Conservation (phyloP, 1,139 yeast species). For the Candida buenavistaensis region DNA sequence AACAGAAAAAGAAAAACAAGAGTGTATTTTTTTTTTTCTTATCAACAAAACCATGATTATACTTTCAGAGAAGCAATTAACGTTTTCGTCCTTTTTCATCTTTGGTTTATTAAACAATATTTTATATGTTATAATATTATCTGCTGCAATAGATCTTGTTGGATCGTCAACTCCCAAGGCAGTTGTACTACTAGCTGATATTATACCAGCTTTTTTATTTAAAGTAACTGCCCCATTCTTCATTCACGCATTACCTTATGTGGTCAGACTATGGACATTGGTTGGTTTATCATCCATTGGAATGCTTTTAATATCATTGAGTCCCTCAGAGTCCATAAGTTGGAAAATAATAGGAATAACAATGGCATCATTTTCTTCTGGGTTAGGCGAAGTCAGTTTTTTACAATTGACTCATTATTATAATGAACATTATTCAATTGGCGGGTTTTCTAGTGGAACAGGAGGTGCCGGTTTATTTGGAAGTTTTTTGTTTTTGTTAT, state of each 20-base stretch:
- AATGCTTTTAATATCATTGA: constrained; percentile 67
- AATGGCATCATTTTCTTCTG: constrained; percentile 82
- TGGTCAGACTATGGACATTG: constrained; percentile 50
- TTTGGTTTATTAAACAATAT: constrained; percentile 89
- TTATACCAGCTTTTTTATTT: constrained; percentile 73
- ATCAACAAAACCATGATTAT: neutral
- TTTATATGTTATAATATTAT: constrained; percentile 83
- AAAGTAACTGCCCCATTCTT: constrained; percentile 80
- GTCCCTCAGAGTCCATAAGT: constrained; percentile 22
- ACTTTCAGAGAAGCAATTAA: constrained; percentile 7
- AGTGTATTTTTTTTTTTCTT: neutral
- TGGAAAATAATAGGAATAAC: constrained; percentile 67
- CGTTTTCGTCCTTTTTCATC: constrained; percentile 65
- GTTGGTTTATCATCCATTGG: constrained; percentile 69
- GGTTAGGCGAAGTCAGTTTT: constrained; percentile 88
- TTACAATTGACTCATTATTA: constrained; percentile 79
- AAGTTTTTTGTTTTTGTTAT: constrained; percentile 48
- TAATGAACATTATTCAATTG: constrained; percentile 52
- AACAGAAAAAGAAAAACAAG: neutral
- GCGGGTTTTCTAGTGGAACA: constrained; percentile 92
- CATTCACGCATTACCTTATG: constrained; percentile 65
- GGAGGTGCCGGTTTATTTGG: constrained; percentile 95
- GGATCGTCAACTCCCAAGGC: constrained; percentile 86
- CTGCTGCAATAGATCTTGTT: constrained; percentile 91
- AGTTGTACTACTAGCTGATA: constrained; percentile 80